A percentile compares a stretch with the other conserved stretches of the same genome.
Evolutionary conservation across 2,329 filamentous ascomycete genomes (phyloP).

Genomic region (Tolypocladium nubicola): DNA sequence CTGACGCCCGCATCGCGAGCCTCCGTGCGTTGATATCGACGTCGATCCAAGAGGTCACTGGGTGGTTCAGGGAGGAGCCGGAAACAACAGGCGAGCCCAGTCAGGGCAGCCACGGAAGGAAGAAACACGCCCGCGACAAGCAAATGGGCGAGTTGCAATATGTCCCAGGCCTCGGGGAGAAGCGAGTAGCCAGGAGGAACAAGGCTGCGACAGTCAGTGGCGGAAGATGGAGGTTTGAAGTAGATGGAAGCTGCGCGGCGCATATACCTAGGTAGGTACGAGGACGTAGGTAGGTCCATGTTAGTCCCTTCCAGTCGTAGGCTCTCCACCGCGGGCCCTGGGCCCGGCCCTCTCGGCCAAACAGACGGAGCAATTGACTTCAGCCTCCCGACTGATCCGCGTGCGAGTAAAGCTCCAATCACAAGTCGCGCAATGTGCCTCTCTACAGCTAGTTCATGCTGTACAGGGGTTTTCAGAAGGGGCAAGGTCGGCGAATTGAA

Average conservation of each 20-base stretch:
- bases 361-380: background rate
- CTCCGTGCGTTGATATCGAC: background rate
- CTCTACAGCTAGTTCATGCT: no score
- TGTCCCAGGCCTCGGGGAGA: background rate
- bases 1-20: background rate
- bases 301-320: background rate
- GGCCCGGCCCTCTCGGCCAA: no score
- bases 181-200: background rate
- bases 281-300: background rate
- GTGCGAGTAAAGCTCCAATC: background rate
- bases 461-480: background rate
- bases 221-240: background rate
- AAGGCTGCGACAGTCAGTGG: background rate
- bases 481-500: background rate
- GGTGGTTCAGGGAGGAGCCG: background rate
- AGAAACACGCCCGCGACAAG: background rate
- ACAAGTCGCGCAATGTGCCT: background rate
- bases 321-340: background rate
- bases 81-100: background rate
- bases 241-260: no score
- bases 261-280: no score
- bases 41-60: background rate
- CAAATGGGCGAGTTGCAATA: background rate
- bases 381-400: background rate
- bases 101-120: background rate